Base-by-base conservation (phyloP, 1,284 basidiomycete genomes). In the Ganoderma resinaceum region DNA sequence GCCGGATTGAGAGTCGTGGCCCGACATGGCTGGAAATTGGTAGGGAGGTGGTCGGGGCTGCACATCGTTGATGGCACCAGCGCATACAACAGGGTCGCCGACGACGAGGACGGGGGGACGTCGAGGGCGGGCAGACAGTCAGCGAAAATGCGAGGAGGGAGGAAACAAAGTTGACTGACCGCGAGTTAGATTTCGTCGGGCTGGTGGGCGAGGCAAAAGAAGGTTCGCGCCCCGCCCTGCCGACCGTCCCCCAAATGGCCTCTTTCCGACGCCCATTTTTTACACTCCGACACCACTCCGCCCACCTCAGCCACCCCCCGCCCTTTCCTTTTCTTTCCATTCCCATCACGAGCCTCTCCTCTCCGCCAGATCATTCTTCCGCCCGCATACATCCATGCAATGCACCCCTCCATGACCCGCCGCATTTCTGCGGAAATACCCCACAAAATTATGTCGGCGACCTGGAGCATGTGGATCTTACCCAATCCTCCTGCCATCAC, bases 121-220 rank as follows among this genome's bases (percentile, higher is more conserved):
- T 69, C 59, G 67, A 68, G 63, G 72, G 70, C 70, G 70, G 43
- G 65, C 68, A 61, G 66, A 66, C 68, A 61, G 75, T 75, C 73
- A 75, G 74, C 74, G 65, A 75, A 73, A 73, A 73, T 67, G 66
- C 68, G 68, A 68, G 68, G 71, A 75, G 75, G 73, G 74, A 72
- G 67, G 66, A 75, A 76, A 75, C 74, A 76, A 76, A 76, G 75
- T 76, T 76, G 75, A 75, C 75, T 76, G 74, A 76, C 75, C 75
- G 75, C 75, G 74, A 74, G 73, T 72, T 72, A 76, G 74, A 76
- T 75, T 60, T 73, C 67, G 73, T 74, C 72, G 75, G 74, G 73
- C 70, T 73, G 72, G 74, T 70, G 70, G 70, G 72, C 71, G 72
- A 74, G 73, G 73, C 67, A 73, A 75, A 74, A 76, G 73, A 76